Evolutionary conservation across 2,329 filamentous ascomycete species (phyloP).

Genomic region (Leptosphaerulina australis): DNA sequence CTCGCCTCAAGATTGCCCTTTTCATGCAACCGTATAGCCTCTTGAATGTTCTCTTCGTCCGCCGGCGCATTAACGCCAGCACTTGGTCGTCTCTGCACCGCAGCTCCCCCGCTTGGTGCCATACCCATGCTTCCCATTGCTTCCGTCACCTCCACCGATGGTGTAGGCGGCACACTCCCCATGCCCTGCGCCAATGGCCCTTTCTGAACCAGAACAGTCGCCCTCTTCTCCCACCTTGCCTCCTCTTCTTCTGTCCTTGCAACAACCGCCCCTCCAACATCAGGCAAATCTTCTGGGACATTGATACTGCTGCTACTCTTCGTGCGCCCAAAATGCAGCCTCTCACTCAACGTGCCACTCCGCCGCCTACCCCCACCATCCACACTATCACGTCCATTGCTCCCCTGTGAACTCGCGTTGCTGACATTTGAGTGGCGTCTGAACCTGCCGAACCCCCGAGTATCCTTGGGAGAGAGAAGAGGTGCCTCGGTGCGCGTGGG

Average conservation of each 20-base stretch:
- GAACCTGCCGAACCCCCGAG: slow-evolving; percentile 40
- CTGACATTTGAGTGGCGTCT: slow-evolving; percentile 44
- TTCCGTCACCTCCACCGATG: slow-evolving; percentile 27
- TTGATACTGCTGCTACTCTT: slow-evolving; percentile 68
- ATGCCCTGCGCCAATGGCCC: slow-evolving; percentile 52
- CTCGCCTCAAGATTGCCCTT: slow-evolving; percentile 76
- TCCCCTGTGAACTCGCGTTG: slow-evolving; percentile 18
- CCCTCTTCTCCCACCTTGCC: slow-evolving; percentile 88
- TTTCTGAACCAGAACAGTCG: slow-evolving; percentile 79
- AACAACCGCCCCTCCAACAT: slow-evolving; percentile 62
- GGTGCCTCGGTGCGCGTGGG: slow-evolving; percentile 37
- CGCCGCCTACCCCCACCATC: slow-evolving; percentile 10
- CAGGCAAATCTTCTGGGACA: slow-evolving; percentile 79
- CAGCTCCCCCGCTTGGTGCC: background rate
- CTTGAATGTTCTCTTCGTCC: slow-evolving; percentile 72
- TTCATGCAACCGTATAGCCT: slow-evolving; percentile 95
- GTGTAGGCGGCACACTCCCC: slow-evolving; percentile 38
- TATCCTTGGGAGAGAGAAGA: slow-evolving; percentile 35
- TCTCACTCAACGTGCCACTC: slow-evolving; percentile 49
- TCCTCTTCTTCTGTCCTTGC: slow-evolving; percentile 52
- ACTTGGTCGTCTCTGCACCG: slow-evolving; percentile 17
- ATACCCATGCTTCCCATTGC: slow-evolving; percentile 8
- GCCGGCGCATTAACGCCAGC: slow-evolving; percentile 11
- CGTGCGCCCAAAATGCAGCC: slow-evolving; percentile 68
- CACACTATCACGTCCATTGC: slow-evolving; percentile 4